Percentiles rank a stretch among this genome's conserved stretches.
Conservation (phyloP, 495 filamentous ascomycete species). For the Penicillium maclennaniae region DNA sequence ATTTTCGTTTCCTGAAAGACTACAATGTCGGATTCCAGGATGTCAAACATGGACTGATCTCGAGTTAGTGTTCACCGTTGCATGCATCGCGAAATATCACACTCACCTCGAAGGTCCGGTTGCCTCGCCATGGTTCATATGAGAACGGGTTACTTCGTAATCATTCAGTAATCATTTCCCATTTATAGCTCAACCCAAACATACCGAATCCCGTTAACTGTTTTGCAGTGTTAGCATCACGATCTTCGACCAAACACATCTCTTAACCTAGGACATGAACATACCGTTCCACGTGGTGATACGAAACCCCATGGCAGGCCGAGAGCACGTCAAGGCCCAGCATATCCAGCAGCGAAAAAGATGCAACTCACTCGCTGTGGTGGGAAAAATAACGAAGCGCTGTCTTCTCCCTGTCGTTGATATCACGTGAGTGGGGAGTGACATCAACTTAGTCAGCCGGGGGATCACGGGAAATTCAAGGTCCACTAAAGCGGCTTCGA, state of each 20-base stretch:
- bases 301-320: slow-evolving; percentile 61
- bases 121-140: slow-evolving; percentile 91
- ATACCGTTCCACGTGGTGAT: slow-evolving; percentile 91
- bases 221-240: slow-evolving; percentile 6
- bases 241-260: neutral
- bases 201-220: slow-evolving; percentile 92
- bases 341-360: slow-evolving; percentile 15
- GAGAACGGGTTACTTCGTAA: slow-evolving; percentile 77
- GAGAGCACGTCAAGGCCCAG: neutral
- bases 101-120: slow-evolving; percentile 73
- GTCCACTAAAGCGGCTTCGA: slow-evolving; percentile 38
- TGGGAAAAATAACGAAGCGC: neutral
- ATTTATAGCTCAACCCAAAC: slow-evolving; percentile 9
- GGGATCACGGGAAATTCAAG: slow-evolving; percentile 37
- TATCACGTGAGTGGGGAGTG: slow-evolving; percentile 34
- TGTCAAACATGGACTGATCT: slow-evolving; percentile 82
- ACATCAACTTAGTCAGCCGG: slow-evolving; percentile 43
- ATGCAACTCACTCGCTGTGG: neutral
- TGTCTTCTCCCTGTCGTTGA: neutral
- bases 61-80: neutral
- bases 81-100: neutral
- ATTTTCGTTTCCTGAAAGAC: slow-evolving; percentile 97
- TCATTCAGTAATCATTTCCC: neutral
- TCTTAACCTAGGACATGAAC: slow-evolving; percentile 12
- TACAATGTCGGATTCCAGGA: slow-evolving; percentile 87